Evolutionary conservation across 1,284 basidiomycete genomes (phyloP).

Genomic region (Ceratobasidium sp.): DNA sequence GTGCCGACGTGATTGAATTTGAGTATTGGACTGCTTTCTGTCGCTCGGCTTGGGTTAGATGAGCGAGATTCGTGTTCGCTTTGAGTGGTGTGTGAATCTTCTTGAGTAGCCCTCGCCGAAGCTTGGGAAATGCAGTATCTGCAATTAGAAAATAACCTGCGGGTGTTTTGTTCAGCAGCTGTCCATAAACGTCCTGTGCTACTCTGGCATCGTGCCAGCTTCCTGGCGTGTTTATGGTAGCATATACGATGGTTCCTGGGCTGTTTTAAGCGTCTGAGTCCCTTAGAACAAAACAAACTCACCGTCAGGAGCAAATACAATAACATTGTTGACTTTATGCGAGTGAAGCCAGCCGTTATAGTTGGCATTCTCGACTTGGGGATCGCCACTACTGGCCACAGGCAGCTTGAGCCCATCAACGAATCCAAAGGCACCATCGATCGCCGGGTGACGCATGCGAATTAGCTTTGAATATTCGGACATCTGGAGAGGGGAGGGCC

Average conservation of each 20-base stretch:
- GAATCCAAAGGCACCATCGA: slow-evolving; percentile 61
- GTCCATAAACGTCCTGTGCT: slow-evolving; percentile 59
- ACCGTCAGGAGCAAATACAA: slow-evolving; percentile 58
- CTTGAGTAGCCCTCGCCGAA: slow-evolving; percentile 54
- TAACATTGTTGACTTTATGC: slow-evolving; percentile 59
- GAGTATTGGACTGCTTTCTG: slow-evolving; percentile 54
- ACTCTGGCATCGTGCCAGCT: slow-evolving; percentile 66
- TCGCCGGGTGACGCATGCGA: slow-evolving; percentile 56
- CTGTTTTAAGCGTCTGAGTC: background rate
- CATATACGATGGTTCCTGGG: slow-evolving; percentile 58
- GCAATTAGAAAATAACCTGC: slow-evolving; percentile 62
- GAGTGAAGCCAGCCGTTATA: too few species aligned
- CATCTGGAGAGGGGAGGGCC: slow-evolving; percentile 57
- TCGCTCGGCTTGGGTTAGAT: slow-evolving; percentile 50
- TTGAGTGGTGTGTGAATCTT: slow-evolving; percentile 62
- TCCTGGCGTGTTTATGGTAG: slow-evolving; percentile 60
- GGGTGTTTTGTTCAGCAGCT: slow-evolving; percentile 56
- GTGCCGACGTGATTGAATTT: slow-evolving; percentile 58
- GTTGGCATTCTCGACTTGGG: slow-evolving; percentile 63
- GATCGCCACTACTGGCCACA: slow-evolving; percentile 54
- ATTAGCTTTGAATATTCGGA: slow-evolving; percentile 55
- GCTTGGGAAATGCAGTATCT: slow-evolving; percentile 63
- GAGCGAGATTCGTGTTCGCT: slow-evolving; percentile 54
- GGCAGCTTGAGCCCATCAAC: slow-evolving; percentile 56
- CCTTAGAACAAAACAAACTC: slow-evolving; percentile 41